Base-by-base conservation (phyloP, 2,329 filamentous ascomycete species). In the Venturia effusa region DNA sequence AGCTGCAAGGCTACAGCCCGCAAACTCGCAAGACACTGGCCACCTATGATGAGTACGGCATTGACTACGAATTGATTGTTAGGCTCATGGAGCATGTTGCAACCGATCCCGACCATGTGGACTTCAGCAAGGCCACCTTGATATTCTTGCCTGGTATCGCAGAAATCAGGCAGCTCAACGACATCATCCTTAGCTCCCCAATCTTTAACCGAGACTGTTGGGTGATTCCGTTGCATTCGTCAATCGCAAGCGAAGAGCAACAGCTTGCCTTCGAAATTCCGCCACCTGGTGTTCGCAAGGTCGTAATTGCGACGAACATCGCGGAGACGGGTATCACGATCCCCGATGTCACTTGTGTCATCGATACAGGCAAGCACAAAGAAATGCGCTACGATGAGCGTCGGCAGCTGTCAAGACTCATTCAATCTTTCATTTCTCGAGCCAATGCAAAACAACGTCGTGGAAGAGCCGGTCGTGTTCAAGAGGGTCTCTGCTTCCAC, bases 321-420 rank as follows among this genome's bases (percentile, higher is more conserved):
- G 94, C 94, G 4, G 94, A 99, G 74, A 99, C 94, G 0, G 94
- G 94, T 78, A 96, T 99, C 71, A 99, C 94, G 0, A 99, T 99
- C 68, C 94, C 94, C 0, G 94, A 99, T 72, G 90, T 99, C 37
- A 97, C 94, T 0, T 96, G 92, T 69, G 94, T 99, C 57, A 89
- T 99, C 65, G 94, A 99, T 74, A 92, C 92, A 0, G 94, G 94
- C 64, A 97, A 96, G 75, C 93, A 97, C 75, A 92, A 95, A 68
- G 93, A 96, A 75, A 97, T 97, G 93, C 80, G 93, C 34, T 97
- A 96, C 70, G 93, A 99, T 71, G 94, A 99, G 77, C 85, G 90
- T 64, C 84, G 92, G 64, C 94, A 99, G 71, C 81, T 99, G 40
- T 97, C 93, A 1, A 84, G 90, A 27, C 82, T 99, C 24, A 88